A percentile compares a stretch with the other conserved stretches of the same genome.
phyloP scores from a whole-genome alignment of 2,329 filamentous ascomycete genomes.

The Nothophoma quercina region DNA sequence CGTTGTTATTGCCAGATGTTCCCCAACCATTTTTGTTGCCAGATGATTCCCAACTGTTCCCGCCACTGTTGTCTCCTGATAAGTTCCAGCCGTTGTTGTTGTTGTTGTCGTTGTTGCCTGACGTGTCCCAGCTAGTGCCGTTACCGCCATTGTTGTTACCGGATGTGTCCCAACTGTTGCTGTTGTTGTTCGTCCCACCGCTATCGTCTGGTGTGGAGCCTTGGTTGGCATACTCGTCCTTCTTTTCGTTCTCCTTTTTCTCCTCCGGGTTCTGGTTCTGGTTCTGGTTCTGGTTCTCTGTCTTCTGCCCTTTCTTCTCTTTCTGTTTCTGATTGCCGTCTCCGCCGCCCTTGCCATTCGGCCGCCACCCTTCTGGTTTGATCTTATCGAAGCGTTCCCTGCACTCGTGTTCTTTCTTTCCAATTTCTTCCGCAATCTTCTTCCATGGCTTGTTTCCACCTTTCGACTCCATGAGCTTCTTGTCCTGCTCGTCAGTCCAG shows the following conservation, averaged over 20 bases:
- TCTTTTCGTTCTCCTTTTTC: conserved; percentile 16
- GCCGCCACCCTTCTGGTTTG: conserved; percentile 36
- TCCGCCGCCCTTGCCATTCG: conserved; percentile 17
- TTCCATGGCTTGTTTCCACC: conserved; percentile 38
- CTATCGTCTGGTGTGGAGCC: neutral
- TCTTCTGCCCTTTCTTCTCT: conserved; percentile 25
- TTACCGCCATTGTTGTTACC: neutral
- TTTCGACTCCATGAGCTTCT: conserved; percentile 49
- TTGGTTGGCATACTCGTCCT: neutral
- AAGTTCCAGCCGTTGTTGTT: too few relatives aligned
- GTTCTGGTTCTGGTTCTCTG: neutral
- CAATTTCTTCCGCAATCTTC: conserved; percentile 39
- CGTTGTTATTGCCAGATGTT: too few relatives aligned
- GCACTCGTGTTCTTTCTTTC: conserved; percentile 28
- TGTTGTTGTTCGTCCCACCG: neutral
- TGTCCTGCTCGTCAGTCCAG: conserved; percentile 51
- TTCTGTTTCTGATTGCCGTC: conserved; percentile 30
- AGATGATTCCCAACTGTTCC: too few relatives aligned
- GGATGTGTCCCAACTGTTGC: neutral
- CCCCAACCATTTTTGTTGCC: too few relatives aligned
- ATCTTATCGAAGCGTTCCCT: conserved; percentile 46
- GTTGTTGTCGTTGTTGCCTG: neutral
- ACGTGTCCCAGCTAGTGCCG: neutral
- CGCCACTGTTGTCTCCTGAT: too few relatives aligned
- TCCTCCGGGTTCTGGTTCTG: conserved; percentile 19